Evolutionary conservation across 2,329 filamentous ascomycete genomes (phyloP), one percentile per base, ranked within the genome.

Genomic region (Alternaria conjuncta): DNA sequence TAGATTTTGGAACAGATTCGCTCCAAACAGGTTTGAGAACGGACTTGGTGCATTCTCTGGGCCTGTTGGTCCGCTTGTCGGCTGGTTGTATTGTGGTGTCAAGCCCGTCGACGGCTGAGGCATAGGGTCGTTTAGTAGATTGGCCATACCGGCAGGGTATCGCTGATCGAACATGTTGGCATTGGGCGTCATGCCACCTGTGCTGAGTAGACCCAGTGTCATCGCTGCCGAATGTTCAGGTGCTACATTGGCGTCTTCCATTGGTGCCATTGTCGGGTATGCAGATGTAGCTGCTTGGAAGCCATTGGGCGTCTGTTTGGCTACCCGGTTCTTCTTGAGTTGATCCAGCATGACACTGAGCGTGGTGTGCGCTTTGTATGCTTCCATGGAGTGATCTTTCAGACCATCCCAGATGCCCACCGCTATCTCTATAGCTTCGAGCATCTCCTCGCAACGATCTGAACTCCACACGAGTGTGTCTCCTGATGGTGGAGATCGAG

Each of bases 301-400:
- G 54, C 71, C 76, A 41, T 71, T 76, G 30, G 68, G 73, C 20
- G 71, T 63, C 60, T 74, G 71, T 26, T 73, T 67, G 15, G 66
- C 59, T n/a, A 70, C 69, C 71, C 73, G 75, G 10, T 86, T 83
- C 60, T 81, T 82, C 71, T 86, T 90, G 57, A 97, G 85, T 78
- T 96, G 96, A 30, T 89, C 86, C 47, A 98, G 82, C 87, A 98
- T 94, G 55, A 97, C 89, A 21, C 89, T 89, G n/a, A 98, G 84
- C 23, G 95, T 86, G 45, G 88, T 89, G 44, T 89, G 89, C 2
- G 93, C 95, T 81, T 98, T 98, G 82, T 90, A 94, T 0, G 94
- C 93, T 70, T 98, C 95, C 82, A 97, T 91, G 1, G 92, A 96
- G 23, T 89, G 85, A 58, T 96, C 90, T 4, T 89, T 87, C 11